These are phyloP conservation scores for Phytophthora multivora DNA, from an alignment of 352 stramenopile genomes.

Conservation along the genomic window DNA sequence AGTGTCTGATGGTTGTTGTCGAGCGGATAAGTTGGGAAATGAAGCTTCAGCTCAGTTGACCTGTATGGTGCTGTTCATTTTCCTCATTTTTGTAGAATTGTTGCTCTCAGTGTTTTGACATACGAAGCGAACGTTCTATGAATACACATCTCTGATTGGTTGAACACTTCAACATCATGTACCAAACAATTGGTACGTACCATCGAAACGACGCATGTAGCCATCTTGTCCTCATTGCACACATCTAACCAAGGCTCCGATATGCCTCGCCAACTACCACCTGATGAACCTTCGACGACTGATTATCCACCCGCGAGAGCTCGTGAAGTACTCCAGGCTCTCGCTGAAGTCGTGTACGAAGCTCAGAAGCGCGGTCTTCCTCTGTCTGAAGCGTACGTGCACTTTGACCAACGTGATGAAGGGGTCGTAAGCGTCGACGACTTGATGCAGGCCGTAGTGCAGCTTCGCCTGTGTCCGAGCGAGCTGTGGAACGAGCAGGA, in stretches of 20 bases:
- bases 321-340: constrained; percentile 37
- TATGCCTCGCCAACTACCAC: constrained; percentile 16
- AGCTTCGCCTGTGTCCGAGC: constrained; percentile 36
- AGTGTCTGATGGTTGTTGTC: constrained; percentile 4
- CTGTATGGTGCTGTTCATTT: constrained; percentile 24
- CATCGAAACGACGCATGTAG: constrained; percentile 27
- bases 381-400: constrained; percentile 53
- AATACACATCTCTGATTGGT: constrained; percentile 28
- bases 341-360: constrained; percentile 54
- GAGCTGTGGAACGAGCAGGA: constrained; percentile 51
- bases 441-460: constrained; percentile 55
- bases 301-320: constrained; percentile 1
- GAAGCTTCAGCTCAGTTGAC: constrained; percentile 8
- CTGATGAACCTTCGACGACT: neutral
- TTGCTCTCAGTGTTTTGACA: constrained; percentile 27
- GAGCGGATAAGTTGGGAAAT: constrained; percentile 47
- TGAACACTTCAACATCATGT: constrained; percentile 26
- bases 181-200: constrained; percentile 19
- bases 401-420: constrained; percentile 58
- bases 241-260: neutral
- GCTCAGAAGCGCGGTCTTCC: constrained; percentile 53
- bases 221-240: constrained; percentile 23
- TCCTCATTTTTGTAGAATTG: constrained; percentile 15
- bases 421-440: constrained; percentile 55
- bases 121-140: constrained; percentile 19